Evolutionary conservation across 768 basidiomycete species (phyloP), one percentile per base, ranked within the genome.

Genomic region (Hydnum rufescens): DNA sequence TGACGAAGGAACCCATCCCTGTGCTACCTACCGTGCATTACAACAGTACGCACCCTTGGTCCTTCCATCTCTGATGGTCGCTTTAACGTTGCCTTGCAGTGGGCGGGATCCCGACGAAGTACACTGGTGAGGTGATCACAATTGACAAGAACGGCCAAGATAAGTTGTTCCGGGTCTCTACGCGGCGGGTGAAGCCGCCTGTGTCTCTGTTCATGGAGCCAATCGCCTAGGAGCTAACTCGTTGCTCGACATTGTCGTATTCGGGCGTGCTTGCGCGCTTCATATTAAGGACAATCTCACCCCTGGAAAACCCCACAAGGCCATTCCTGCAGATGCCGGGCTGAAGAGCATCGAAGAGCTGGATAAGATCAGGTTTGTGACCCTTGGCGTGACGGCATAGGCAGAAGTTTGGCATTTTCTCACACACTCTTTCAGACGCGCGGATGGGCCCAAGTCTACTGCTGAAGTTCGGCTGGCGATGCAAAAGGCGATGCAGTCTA

Each of bases 141-240:
- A 64, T 77, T 55, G 88, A 92, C 65, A 71, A 80, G 64, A 70
- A 73, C 30, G 52, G 64, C 58, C 5, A 32, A 42, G 36, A 39
- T 42, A 84, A 66, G 68, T 92, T 54, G 95, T 99, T 29, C 90
- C 92, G 51, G 95, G 95, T 58, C 72, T 99, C 2, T 99, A 97
- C 67, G 95, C 95, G 54, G 95, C 95, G 55, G 95, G 95, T 59
- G 95, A 99, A 69, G 95, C 93, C 51, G 95, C 95, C 4, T 96
- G 88, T 59, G 95, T 97, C 30, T 99, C 95, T 19, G 95, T 99
- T 19, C 95, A 99, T 61, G 95, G 95, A 57, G 95, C 95, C 58
- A 99, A 99, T 72, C 90, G 95, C 67, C 82, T 99, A 51, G 95
- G 95, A 60, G 95, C 95, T 63, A 99, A 99, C 74, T 99, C 95